phyloP scores from a whole-genome alignment of 306 rosid species.

The Alnus rubra region DNA sequence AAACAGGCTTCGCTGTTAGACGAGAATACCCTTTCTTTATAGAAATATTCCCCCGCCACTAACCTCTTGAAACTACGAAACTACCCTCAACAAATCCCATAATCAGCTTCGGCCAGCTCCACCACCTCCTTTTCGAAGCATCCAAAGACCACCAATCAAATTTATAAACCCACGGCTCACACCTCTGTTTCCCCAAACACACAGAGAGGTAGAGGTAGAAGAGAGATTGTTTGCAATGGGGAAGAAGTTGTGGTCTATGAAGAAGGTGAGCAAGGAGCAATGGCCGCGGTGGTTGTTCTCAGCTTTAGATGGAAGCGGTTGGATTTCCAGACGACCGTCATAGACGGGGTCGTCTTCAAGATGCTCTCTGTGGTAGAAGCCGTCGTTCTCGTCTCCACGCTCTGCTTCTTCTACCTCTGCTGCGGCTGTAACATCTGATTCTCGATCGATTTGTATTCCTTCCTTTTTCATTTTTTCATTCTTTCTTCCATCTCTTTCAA shows the following conservation, averaged over 20 bases:
- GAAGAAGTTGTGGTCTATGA: constrained; percentile 49
- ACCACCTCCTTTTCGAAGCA: constrained; percentile 15
- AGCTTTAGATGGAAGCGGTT: constrained; percentile 54
- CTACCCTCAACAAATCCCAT: constrained; percentile 6
- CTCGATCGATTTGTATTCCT: neutral
- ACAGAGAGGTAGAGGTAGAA: constrained; percentile 8
- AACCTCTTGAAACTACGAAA: neutral
- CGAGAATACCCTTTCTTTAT: neutral
- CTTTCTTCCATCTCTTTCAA: neutral
- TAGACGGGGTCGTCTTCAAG: constrained; percentile 65
- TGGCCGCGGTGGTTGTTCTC: constrained; percentile 52
- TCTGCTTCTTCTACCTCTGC: constrained; percentile 81
- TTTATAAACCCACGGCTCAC: constrained; percentile 5
- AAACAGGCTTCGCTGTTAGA: neutral
- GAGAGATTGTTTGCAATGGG: neutral
- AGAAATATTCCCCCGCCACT: neutral
- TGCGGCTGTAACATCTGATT: constrained; percentile 71
- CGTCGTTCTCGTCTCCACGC: constrained; percentile 62
- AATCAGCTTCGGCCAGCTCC: constrained; percentile 18
- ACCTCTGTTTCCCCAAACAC: neutral
- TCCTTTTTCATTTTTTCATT: neutral
- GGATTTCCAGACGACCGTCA: constrained; percentile 42
- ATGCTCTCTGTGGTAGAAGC: constrained; percentile 57
- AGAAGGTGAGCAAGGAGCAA: constrained; percentile 62
- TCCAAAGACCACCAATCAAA: neutral